Evolutionary conservation across 1,284 basidiomycete genomes (phyloP), one percentile per base, ranked within the genome.

Genomic region (Porodaedalea pini): DNA sequence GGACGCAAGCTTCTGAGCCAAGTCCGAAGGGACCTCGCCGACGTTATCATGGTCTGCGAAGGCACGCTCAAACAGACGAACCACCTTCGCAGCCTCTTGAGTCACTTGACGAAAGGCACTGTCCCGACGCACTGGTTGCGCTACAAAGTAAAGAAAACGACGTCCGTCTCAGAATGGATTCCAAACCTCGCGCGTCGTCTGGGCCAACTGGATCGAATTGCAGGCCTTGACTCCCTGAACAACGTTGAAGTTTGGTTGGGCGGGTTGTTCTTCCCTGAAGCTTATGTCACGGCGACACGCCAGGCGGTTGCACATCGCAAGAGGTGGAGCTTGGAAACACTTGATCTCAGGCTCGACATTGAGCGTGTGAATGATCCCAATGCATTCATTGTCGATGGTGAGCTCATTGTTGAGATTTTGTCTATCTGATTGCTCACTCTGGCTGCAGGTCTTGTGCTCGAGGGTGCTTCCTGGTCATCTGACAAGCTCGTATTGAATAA

Each of bases 61-160:
- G 94, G 94, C 56, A 82, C 82, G 62, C 74, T 93, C 57, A 97
- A 96, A 76, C 95, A 96, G 72, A 97, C 94, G 1, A 98, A 97
- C 69, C 92, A 96, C 67, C 76, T 96, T 27, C 88, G 94, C 39
- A 85, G 82, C 2, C 77, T 97, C 36, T 88, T 96, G 83, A 91
- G 90, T 64, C 82, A 87, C 41, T 73, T 97, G 58, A 94, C 88
- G 13, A 95, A 95, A 78, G 93, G 90, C 43, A 91, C 90, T 2
- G 90, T 96, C 37, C 94, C 94, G 0, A 69, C 78, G 13, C 86
- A 94, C 68, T 98, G 94, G 94, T 77, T 85, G 51, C 80, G 84
- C 58, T 98, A 94, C 80, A 95, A 94, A 71, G 89, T 94, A 54
- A 83, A 85, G 60, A 87, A 85, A 63, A 78, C 82, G 0, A 89